A percentile compares a stretch with the other conserved stretches of the same genome.
Evolutionary conservation across 371 early-diverging fungal genomes (phyloP).

Genomic region (Saksenaea vasiformis): DNA sequence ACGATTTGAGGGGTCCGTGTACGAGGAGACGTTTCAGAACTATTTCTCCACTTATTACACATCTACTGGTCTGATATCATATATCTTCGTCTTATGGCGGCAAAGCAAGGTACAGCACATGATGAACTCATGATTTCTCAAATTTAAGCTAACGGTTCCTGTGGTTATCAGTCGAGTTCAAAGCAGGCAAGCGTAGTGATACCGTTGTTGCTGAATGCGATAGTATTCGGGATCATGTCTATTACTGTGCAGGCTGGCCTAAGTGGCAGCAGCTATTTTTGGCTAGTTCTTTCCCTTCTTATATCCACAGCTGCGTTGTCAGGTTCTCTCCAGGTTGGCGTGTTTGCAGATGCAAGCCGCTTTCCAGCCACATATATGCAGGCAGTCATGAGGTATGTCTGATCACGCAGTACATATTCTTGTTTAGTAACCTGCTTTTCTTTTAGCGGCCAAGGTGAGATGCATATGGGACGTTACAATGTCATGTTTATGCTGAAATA

Average conservation of each 20-base stretch:
- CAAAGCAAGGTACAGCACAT: constrained; percentile 57
- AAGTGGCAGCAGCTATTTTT: constrained; percentile 55
- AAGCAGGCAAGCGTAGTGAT: constrained; percentile 23
- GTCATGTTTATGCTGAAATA: not conserved
- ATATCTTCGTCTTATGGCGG: constrained; percentile 57
- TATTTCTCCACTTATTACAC: constrained; percentile 74
- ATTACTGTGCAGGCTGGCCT: constrained; percentile 30
- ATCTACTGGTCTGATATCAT: constrained; percentile 58
- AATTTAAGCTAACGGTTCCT: not conserved
- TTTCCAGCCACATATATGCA: constrained; percentile 75
- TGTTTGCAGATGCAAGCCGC: constrained; percentile 75
- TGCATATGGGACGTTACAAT: not conserved
- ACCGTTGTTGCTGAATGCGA: constrained; percentile 33
- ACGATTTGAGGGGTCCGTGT: constrained; percentile 61
- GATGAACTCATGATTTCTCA: not conserved
- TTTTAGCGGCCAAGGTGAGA: constrained; percentile 55
- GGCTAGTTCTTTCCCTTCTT: constrained; percentile 58
- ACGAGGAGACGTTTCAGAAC: constrained; percentile 71
- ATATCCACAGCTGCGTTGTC: constrained; percentile 63
- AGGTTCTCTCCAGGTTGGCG: constrained; percentile 67
- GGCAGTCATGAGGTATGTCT: constrained; percentile 67
- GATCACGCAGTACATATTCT: not conserved
- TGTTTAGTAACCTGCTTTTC: not conserved
- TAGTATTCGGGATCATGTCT: constrained; percentile 39
- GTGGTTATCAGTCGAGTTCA: not conserved